Base-by-base conservation (phyloP, 805 yeast genomes). In the Wickerhamia fluorescens region DNA sequence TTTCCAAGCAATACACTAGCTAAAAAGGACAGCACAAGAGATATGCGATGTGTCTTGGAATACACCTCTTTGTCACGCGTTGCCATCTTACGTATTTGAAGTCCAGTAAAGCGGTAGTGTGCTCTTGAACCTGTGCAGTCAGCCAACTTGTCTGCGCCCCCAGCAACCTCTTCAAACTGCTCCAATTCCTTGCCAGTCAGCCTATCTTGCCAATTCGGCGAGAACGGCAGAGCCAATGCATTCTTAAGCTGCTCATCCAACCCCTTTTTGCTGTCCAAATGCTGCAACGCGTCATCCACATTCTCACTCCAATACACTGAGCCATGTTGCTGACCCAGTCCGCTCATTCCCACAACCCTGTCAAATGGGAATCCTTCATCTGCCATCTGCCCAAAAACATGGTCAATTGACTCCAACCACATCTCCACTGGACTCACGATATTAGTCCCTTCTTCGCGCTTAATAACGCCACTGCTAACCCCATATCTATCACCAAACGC, bases 151-250 rank as follows among this genome's bases (percentile, higher is more conserved):
- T 88, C 92, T 5, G 57, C 49, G 6, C 61, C 61, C 7, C 20
- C 20, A 3, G 83, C 87, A 7, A 70, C 70, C 1, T 50, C 49
- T 45, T 84, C 92, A 43, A 85, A 78, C 19, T 52, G 66, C 16
- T 59, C 47, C 32, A 83, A 65, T 49, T 87, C 94, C 13, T 63
- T 55, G 4, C 73, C 79, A 0, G 96, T 87, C 14, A 92, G 79
- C 48, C 85, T 94, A 47, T 87, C 96, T 54, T 87, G 96, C 96
- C 96, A 87, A 49, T 88, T 87, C 6, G 96, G 95, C 4, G 94
- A 78, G 23, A 65, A 65, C 5, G 67, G 61, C 41, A 75, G 66
- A 2, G 89, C 62, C 40, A 84, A 78, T 2, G 81, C 79, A 1
- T 41, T 41, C 3, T 44, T 41, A 21, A 82, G 44, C 37, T 71